A percentile compares a stretch with the other conserved stretches of the same genome.
These are phyloP conservation scores for Rubus parviflorus DNA, from an alignment of 306 rosid genomes.

Conservation along the genomic window DNA sequence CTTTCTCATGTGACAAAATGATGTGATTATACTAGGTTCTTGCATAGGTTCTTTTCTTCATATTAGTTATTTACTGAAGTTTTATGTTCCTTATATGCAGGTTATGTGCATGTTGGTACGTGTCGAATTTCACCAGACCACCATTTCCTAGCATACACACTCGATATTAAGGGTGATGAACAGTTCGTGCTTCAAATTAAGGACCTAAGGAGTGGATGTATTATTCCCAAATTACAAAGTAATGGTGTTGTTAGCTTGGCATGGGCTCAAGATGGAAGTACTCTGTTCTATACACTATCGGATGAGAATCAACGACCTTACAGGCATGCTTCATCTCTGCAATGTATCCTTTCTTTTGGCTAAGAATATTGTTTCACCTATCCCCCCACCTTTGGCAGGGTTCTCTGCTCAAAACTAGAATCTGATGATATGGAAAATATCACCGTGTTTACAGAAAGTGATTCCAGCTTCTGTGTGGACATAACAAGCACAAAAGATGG, in stretches of 20 bases:
- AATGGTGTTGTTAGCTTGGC: constrained; percentile 79
- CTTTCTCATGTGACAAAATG: neutral
- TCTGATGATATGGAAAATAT: constrained; percentile 38
- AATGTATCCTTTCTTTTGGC: neutral
- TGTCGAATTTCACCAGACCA: constrained; percentile 89
- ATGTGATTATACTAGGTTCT: too few species aligned
- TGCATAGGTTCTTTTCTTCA: too few species aligned
- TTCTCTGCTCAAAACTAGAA: constrained; percentile 63
- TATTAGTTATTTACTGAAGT: neutral
- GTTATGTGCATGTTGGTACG: constrained; percentile 91
- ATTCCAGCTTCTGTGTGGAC: constrained; percentile 87
- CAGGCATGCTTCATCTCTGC: constrained; percentile 51
- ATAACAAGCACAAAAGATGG: constrained; percentile 95
- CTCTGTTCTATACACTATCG: constrained; percentile 67
- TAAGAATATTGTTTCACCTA: constrained; percentile 4
- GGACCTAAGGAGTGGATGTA: constrained; percentile 65
- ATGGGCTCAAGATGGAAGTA: constrained; percentile 72
- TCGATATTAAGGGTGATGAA: constrained; percentile 76
- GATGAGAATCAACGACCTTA: constrained; percentile 92
- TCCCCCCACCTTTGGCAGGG: constrained; percentile 45
- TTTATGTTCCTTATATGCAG: constrained; percentile 34
- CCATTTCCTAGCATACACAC: constrained; percentile 76
- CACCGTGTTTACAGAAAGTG: constrained; percentile 62
- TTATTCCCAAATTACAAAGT: constrained; percentile 47
- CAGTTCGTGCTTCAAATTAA: constrained; percentile 73